A percentile compares a stretch with the other conserved stretches of the same genome.
Conservation (phyloP, 495 filamentous ascomycete species). For the Opeltia flavorubescens region DNA sequence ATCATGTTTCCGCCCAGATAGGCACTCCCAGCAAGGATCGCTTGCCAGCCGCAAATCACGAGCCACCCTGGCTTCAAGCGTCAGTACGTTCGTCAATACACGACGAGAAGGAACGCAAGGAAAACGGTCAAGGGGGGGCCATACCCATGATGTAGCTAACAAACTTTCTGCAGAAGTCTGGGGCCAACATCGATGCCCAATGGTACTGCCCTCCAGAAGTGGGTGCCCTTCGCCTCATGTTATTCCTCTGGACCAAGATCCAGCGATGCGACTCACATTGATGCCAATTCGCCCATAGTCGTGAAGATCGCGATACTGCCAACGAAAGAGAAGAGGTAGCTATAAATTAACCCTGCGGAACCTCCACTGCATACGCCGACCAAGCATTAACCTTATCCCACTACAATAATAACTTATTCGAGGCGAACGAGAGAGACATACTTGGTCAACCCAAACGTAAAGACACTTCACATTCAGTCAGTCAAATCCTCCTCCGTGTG, state of each 20-base stretch:
- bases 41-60: conserved; percentile 32
- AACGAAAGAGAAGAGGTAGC: conserved; percentile 35
- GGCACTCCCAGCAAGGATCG: conserved; percentile 24
- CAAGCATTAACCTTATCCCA: conserved; percentile 9
- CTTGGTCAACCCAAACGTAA: conserved; percentile 15
- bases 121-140: conserved; percentile 1
- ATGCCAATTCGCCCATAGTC: conserved; percentile 22
- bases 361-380: conserved; percentile 30
- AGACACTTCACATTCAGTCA: conserved; percentile 6
- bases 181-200: conserved; percentile 38
- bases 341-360: conserved; percentile 34
- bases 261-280: conserved; percentile 10
- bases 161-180: conserved; percentile 23
- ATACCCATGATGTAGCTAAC: conserved; percentile 34
- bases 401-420: not conserved
- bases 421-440: not conserved
- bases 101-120: not conserved
- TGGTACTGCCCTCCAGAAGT: conserved; percentile 39
- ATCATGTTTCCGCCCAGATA: conserved; percentile 29
- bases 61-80: conserved; percentile 25
- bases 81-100: not conserved
- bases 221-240: conserved; percentile 24
- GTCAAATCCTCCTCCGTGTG: not conserved
- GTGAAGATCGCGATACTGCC: conserved; percentile 21
- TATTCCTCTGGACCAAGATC: not conserved